These are phyloP conservation scores for Botrytis hyacinthi DNA, from an alignment of 2,329 filamentous ascomycete genomes.

Conservation along the genomic window DNA sequence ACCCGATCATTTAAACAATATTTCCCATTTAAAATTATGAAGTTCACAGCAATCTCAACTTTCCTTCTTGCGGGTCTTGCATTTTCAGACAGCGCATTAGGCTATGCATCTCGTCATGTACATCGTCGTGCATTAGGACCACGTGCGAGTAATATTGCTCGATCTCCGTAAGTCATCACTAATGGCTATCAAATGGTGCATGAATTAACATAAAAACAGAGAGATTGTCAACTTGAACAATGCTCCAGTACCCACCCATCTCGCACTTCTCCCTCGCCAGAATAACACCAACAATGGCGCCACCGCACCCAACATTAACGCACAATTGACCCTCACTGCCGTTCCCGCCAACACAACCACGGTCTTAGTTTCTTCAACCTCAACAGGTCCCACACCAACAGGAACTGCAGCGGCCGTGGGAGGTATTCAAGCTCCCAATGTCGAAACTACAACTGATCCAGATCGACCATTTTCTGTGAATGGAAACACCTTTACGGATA, in stretches of 20 bases:
- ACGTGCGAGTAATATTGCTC: neutral
- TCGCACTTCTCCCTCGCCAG: neutral
- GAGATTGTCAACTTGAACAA: neutral
- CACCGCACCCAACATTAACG: neutral
- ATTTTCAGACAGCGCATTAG: slow-evolving; percentile 1
- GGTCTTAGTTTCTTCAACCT: neutral
- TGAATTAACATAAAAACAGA: neutral
- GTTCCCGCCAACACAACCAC: slow-evolving; percentile 10
- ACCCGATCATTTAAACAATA: neutral
- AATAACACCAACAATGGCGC: neutral
- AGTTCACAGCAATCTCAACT: neutral
- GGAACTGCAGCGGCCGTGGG: slow-evolving; percentile 4
- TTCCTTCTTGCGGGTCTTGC: neutral
- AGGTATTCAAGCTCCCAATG: slow-evolving; percentile 2
- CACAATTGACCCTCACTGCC: neutral
- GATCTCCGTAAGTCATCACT: neutral
- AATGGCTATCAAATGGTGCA: neutral
- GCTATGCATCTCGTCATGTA: neutral
- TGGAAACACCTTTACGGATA: neutral
- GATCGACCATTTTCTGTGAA: slow-evolving; percentile 5
- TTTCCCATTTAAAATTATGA: neutral
- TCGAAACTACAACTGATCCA: slow-evolving; percentile 10
- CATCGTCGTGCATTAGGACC: neutral
- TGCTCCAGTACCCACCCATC: neutral
- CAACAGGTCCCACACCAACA: neutral